Evolutionary conservation across 495 filamentous ascomycete genomes (phyloP), one percentile per base, ranked within the genome.

Genomic region (Apiosordaria backusii): DNA sequence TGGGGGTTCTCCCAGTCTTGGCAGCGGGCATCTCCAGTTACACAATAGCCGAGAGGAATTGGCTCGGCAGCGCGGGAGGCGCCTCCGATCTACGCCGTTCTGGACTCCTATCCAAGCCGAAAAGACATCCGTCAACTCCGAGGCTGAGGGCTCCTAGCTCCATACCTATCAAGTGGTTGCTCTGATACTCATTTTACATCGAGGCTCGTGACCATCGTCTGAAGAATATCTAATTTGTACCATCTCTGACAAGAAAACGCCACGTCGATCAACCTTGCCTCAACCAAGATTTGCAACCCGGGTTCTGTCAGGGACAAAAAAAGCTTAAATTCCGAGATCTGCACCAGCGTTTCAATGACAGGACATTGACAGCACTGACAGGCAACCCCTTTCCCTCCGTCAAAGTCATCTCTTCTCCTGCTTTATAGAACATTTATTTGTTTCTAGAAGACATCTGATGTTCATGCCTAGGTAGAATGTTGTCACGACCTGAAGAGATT

Each of bases 41-140:
- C 57, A 59, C 50, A 70, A 67, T 67, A 70, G 64, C 68, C 68
- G 65, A 64, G 53, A 67, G 52, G 52, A 24, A 57, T 29, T 62
- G 58, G 52, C 63, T 40, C 63, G 58, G 57, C 22, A 19, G 52
- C n/a, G 52, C 52, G 52, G 52, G n/a, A 55, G 13, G 9, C 35
- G 52, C 52, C 52, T 55, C 52, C 52, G 52, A 55, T 23, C 52
- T n/a, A 55, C 52, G n/a, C 52, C 52, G 52, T 9, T 19, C 29
- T 35, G 29, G 29, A 35, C 29, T 35, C 10, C 6, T 45, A 57
- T 61, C 25, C 61, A 61, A 55, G 60, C 61, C 55, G 55, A 60
- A 63, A 25, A 58, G n/a, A 2, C 19, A 23, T 23, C 62, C 66
- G 66, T 22, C 35, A 40, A 50, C 62, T 57, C 66, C 66, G 66